Evolutionary conservation across 1,284 basidiomycete species (phyloP), one percentile per base, ranked within the genome.

Genomic region (Papiliotrema flavescens): DNA sequence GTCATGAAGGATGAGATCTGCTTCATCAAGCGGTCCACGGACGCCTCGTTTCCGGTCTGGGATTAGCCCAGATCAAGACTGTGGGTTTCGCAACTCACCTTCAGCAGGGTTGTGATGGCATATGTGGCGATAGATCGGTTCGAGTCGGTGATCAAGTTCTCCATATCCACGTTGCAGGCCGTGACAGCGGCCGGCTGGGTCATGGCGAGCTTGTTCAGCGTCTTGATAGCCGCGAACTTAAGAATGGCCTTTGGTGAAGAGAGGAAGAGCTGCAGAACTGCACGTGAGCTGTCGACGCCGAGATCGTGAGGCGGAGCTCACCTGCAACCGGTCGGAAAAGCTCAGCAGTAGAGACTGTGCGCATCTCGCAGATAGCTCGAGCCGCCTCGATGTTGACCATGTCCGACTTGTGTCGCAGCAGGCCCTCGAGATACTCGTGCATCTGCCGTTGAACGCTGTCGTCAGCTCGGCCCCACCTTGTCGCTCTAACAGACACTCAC

Each of bases 361-460:
- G 88, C 88, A 97, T 90, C 75, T 97, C 94, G 74, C 94, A 98
- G 61, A 99, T 95, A 19, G 88, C 94, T 50, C 95, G 86, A 5
- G 96, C 96, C 28, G 95, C 96, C 76, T 99, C 96, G 66, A 95
- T 91, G 79, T 98, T 98, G 74, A 99, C 96, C 96, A 98, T 98
- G 76, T 99, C 96, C 71, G 92, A 95, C 82, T 98, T 99, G 79
- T 99, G 96, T 58, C 94, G 85, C 57, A 98, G 81, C 85, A 94
- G 95, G 41, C 89, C 87, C 74, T 98, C 96, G 50, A 98, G 82
- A 45, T 97, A 83, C 66, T 98, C 95, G 57, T 92, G 81, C 84
- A 98, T 97, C 68, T 90, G 90, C 63, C 83, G 86, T 77, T 94
- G 90, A 41, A 93, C 80, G 67, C 92, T 95, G 62, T 6, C 13